Percentiles rank a stretch among this genome's conserved stretches.
phyloP scores from a whole-genome alignment of 164 flowering plant genomes.

The Tetracentron sinense region DNA sequence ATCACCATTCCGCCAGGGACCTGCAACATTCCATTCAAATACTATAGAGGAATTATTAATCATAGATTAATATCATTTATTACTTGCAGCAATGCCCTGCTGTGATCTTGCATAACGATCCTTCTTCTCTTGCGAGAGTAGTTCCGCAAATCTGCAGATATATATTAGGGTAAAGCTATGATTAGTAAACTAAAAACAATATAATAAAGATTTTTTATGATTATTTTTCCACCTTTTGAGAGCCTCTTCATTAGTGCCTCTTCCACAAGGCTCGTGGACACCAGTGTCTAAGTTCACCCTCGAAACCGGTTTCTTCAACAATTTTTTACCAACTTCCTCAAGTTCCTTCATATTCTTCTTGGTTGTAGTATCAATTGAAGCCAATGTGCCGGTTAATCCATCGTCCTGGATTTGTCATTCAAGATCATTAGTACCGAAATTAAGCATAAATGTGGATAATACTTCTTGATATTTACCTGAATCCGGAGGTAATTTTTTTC shows the following conservation, averaged over 20 bases:
- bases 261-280: constrained; percentile 9
- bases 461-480: constrained; percentile 19
- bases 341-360: constrained; percentile 24
- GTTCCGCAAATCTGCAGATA: no score
- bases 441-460: no score
- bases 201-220: no score
- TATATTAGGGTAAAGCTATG: no score
- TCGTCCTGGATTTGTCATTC: constrained; percentile 16
- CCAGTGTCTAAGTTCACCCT: constrained; percentile 37
- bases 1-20: no score
- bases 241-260: constrained; percentile 31
- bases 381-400: constrained; percentile 1
- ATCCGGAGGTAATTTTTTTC: constrained; percentile 34
- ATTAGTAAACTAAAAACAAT: no score
- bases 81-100: no score
- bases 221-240: constrained; percentile 22
- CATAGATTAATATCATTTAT: no score
- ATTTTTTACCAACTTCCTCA: constrained; percentile 24
- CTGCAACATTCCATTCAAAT: no score
- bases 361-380: constrained; percentile 33
- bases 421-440: background rate
- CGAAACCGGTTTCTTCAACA: constrained; percentile 30
- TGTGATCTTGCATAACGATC: no score
- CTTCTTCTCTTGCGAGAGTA: no score
- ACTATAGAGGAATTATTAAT: no score